phyloP scores from a whole-genome alignment of 2,329 filamentous ascomycete genomes.

The Cadophora luteo-olivacea region DNA sequence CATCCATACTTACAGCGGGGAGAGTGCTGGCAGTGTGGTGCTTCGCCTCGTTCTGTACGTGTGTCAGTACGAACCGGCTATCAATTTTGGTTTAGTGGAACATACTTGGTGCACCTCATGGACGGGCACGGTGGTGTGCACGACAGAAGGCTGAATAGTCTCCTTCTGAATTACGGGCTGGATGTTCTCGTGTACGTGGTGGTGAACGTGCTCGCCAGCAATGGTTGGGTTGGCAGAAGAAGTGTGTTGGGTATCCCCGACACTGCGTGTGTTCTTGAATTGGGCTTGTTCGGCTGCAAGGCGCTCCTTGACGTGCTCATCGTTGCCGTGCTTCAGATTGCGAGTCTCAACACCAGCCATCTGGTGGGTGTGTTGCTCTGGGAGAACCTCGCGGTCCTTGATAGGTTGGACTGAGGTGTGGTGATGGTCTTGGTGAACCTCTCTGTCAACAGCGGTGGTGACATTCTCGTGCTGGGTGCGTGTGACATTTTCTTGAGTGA shows the following conservation, averaged over 20 bases:
- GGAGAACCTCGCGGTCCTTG: constrained; percentile 56
- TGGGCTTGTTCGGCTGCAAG: constrained; percentile 60
- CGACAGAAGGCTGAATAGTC: constrained; percentile 68
- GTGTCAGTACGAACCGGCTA: neutral
- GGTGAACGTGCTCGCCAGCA: constrained; percentile 68
- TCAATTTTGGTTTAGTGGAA: neutral
- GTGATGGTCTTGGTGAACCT: constrained; percentile 76
- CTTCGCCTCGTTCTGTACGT: constrained; percentile 61
- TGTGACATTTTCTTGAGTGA: constrained; percentile 65
- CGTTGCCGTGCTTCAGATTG: constrained; percentile 65
- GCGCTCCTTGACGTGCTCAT: constrained; percentile 52
- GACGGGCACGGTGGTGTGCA: constrained; percentile 75
- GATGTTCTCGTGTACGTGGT: constrained; percentile 57
- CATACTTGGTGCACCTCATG: constrained; percentile 68
- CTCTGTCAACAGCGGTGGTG: constrained; percentile 49
- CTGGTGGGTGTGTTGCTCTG: constrained; percentile 69
- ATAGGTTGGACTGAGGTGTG: constrained; percentile 74
- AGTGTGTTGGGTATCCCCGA: constrained; percentile 56
- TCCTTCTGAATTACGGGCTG: constrained; percentile 76
- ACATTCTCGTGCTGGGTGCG: constrained; percentile 66
- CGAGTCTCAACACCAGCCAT: constrained; percentile 64
- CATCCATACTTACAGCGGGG: constrained; percentile 67
- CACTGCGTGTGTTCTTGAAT: constrained; percentile 57
- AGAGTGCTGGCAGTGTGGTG: constrained; percentile 70
- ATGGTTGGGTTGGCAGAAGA: constrained; percentile 55